These are phyloP conservation scores for Penicillium malachiteum DNA, from an alignment of 495 filamentous ascomycete genomes.

Conservation along the genomic window DNA sequence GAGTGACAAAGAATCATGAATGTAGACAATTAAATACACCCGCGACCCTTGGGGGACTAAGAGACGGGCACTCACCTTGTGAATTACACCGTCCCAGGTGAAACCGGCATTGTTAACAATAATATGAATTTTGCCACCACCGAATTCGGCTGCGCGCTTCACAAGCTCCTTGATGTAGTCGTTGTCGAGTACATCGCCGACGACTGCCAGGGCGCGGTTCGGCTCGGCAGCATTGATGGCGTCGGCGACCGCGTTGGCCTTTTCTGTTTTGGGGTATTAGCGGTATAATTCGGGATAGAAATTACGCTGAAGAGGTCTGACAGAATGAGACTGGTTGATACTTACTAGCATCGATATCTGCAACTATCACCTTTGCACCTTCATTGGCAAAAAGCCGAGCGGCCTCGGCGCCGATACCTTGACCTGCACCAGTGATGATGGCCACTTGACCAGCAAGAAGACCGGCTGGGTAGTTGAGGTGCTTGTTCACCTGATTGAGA, in stretches of 20 bases:
- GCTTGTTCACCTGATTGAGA: constrained; percentile 65
- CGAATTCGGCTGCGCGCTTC: constrained; percentile 73
- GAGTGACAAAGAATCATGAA: neutral
- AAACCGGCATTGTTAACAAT: constrained; percentile 87
- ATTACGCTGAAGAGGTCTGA: neutral
- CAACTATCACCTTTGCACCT: constrained; percentile 77
- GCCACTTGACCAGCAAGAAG: constrained; percentile 76
- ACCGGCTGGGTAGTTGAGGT: constrained; percentile 78
- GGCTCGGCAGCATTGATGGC: constrained; percentile 61
- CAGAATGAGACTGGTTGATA: neutral
- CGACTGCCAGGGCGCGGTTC: constrained; percentile 65
- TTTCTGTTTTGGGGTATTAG: constrained; percentile 40
- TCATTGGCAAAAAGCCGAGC: constrained; percentile 81
- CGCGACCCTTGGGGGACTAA: too few relatives aligned
- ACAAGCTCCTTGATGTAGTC: constrained; percentile 67
- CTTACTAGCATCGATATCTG: constrained; percentile 74
- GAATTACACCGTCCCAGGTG: constrained; percentile 89
- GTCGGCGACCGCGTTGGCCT: constrained; percentile 60
- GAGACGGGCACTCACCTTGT: constrained; percentile 56
- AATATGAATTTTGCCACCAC: constrained; percentile 81
- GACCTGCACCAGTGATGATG: constrained; percentile 84
- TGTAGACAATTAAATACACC: neutral
- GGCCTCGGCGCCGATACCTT: constrained; percentile 85
- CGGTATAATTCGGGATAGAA: neutral
- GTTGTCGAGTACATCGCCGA: constrained; percentile 70